Evolutionary conservation across 306 rosid genomes (phyloP).

Genomic region (Fagus sylvatica): DNA sequence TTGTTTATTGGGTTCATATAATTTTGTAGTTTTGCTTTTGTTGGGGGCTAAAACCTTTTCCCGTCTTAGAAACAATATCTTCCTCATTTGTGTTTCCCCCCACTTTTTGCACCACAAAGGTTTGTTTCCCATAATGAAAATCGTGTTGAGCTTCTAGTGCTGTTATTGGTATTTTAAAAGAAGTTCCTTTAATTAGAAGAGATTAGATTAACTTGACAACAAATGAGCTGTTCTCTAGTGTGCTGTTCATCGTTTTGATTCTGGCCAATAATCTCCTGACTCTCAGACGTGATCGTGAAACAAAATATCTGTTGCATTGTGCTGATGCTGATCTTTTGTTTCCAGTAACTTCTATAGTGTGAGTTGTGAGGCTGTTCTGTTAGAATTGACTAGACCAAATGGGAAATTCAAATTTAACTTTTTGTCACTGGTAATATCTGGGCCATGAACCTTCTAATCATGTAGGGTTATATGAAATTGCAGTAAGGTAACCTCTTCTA

Average conservation of each 20-base stretch:
- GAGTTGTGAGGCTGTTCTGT: not conserved
- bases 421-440: not conserved
- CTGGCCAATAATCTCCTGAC: not conserved
- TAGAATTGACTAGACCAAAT: not conserved
- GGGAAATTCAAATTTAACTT: not conserved
- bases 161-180: not conserved
- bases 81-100: not conserved
- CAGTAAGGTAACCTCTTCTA: not conserved
- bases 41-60: not conserved
- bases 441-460: not conserved
- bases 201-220: slow-evolving; percentile 7
- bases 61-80: not conserved
- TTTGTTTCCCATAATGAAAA: slow-evolving; percentile 7
- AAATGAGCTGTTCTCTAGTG: not conserved
- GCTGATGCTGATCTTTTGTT: not conserved
- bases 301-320: not conserved
- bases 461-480: not conserved
- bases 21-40: not conserved
- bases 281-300: too few relatives aligned
- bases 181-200: slow-evolving; percentile 14
- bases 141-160: not conserved
- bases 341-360: not conserved
- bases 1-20: not conserved
- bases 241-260: not conserved
- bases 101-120: not conserved